A percentile compares a stretch with the other conserved stretches of the same genome.
phyloP scores from a whole-genome alignment of 2,329 filamentous ascomycete genomes.

The Phaeophleospora eucalypticola region DNA sequence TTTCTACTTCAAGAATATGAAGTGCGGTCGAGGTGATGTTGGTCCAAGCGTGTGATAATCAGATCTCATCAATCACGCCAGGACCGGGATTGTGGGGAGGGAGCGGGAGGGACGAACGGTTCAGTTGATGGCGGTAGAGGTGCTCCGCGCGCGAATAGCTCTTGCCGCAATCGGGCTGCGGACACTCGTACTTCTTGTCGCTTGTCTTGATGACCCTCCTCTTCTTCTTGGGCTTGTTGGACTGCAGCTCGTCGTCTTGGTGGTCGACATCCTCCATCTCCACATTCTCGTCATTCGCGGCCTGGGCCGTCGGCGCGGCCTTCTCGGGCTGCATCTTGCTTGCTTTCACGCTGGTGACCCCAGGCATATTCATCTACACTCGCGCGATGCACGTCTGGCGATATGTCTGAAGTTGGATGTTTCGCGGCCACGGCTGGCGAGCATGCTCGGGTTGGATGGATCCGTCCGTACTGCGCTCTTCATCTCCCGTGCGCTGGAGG shows the following conservation, averaged over 20 bases:
- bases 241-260: slow-evolving; percentile 21
- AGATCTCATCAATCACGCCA: too few species aligned
- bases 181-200: slow-evolving; percentile 69
- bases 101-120: slow-evolving; percentile 58
- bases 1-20: background rate
- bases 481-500: slow-evolving; percentile 12
- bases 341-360: slow-evolving; percentile 9
- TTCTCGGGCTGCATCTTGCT: slow-evolving; percentile 1
- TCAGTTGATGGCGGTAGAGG: slow-evolving; percentile 91
- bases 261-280: slow-evolving; percentile 25
- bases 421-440: slow-evolving; percentile 13
- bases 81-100: background rate
- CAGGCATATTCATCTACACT: slow-evolving; percentile 8
- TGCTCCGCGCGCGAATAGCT: slow-evolving; percentile 96
- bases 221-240: slow-evolving; percentile 32
- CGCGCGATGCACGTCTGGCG: background rate
- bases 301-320: too few species aligned
- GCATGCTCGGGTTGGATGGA: slow-evolving; percentile 17
- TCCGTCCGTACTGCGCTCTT: slow-evolving; percentile 8
- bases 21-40: background rate
- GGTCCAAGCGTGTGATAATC: background rate
- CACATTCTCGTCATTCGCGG: slow-evolving; percentile 12
- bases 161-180: slow-evolving; percentile 83
- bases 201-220: slow-evolving; percentile 30
- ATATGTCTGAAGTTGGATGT: slow-evolving; percentile 14